A percentile compares a stretch with the other conserved stretches of the same genome.
Evolutionary conservation across 2,329 filamentous ascomycete species (phyloP).

Genomic region (Aureobasidium melanogenum): DNA sequence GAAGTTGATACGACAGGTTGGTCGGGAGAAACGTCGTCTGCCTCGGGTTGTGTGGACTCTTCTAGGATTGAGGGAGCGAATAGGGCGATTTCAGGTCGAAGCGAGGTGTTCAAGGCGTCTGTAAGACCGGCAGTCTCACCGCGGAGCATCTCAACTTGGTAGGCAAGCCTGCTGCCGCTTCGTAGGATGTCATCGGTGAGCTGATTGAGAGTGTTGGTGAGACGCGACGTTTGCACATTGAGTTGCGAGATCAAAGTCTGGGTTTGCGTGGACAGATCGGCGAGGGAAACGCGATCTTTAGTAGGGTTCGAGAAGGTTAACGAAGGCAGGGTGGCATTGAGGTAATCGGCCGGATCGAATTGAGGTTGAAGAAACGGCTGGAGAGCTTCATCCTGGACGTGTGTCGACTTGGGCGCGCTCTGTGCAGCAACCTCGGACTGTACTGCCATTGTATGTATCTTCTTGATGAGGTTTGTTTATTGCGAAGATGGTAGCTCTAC

Average conservation of each 20-base stretch:
- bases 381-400: conserved; percentile 64
- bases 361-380: conserved; percentile 64
- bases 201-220: conserved; percentile 74
- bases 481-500: background rate
- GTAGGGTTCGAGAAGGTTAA: conserved; percentile 43
- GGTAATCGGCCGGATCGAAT: conserved; percentile 78
- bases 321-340: conserved; percentile 69
- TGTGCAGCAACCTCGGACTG: conserved; percentile 9
- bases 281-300: conserved; percentile 43
- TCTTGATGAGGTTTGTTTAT: background rate
- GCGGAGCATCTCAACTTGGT: conserved; percentile 88
- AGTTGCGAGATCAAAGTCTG: conserved; percentile 80
- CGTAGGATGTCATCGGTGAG: conserved; percentile 92
- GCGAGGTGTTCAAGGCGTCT: conserved; percentile 64
- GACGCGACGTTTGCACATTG: conserved; percentile 75
- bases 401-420: conserved; percentile 37
- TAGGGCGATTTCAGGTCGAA: conserved; percentile 62
- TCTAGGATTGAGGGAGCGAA: conserved; percentile 43
- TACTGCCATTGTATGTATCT: conserved; percentile 12
- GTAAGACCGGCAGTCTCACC: conserved; percentile 76
- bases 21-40: conserved; percentile 8
- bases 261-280: conserved; percentile 71
- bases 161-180: conserved; percentile 78
- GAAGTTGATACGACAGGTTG: conserved; percentile 1
- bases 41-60: conserved; percentile 6